Base-by-base conservation (phyloP, 1,284 basidiomycete genomes). In the Moniliophthora roreri region DNA sequence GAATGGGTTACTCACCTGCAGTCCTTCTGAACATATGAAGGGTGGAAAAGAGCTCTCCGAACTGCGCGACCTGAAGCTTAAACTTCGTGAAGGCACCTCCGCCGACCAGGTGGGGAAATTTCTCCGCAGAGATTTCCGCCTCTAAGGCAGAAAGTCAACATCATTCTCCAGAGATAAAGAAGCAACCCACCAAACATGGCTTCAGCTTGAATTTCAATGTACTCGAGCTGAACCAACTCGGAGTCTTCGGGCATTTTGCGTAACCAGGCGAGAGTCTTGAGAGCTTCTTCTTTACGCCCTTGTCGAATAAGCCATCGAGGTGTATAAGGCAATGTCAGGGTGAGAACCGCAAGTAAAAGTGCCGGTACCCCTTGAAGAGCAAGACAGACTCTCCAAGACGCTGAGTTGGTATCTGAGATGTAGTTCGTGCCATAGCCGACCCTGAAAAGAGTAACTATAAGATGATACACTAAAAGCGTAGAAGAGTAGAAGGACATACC, bases 291-390 rank as follows among this genome's bases (percentile, higher is more conserved):
- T 9, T 55, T 58, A n/a, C 66, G 58, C 15, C 71, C 74, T 49
- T 71, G 66, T 41, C 63, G 62, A 48, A 75, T 63, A 15, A 75
- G 64, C 69, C 69, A 74, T 39, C 74, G 65, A 23, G 74, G 74
- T 1, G 69, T 71, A 53, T 76, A 69, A 2, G 73, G 74, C 2
- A 73, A 56, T 48, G 69, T 59, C 41, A 62, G 62, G 35, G 58
- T 59, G 18, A 65, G 58, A 20, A 59, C 40, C 11, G 73, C 63
- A n/a, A 68, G 63, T 18, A 66, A 50, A 10, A 67, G 35, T 1
- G 73, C 69, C 2, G 74, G 70, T 3, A 69, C 40, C 23, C 66
- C 69, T 57, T 79, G 76, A 5, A 75, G 59, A 5, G 74, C 61
- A n/a, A 67, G 63, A 13, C 69, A 69, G 9, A 70, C 60, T 20